Evolutionary conservation across 192 early-diverging fungal species (phyloP), one percentile per base, ranked within the genome.

Genomic region (Coemansia sp.): DNA sequence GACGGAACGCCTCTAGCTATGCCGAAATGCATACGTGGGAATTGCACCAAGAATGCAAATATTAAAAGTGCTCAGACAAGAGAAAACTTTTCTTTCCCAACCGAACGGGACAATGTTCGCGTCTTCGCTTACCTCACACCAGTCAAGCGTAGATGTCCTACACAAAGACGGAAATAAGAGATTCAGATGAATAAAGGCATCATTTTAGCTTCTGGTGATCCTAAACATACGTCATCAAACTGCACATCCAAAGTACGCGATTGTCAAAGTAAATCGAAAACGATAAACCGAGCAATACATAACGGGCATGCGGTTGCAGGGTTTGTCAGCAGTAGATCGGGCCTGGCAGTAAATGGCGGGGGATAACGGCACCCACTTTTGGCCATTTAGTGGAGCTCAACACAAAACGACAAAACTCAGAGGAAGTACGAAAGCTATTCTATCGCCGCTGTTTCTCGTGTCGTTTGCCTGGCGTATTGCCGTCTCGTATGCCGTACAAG

Each of bases 141-240:
- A 90, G 65, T 90, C 89, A 44, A 87, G 74, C 2, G 85, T 87
- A 9, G 85, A 83, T 38, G 85, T 87, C 52, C 83, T 84, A 80
- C 50, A 56, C 13, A 40, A 14, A 40, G 7, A 29, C 11, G 52
- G n/a, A 31, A 30, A 31, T 6, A 9, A 45, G 50, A 8, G 36
- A 40, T 14, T 29, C 22, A 50, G 28, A 29, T 13, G 4, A 20
- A 25, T 14, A 27, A 27, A 2, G 17, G 17, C 6, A 29, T 0
- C 5, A 54, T 30, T 17, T 29, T 31, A 54, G 30, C 4, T 7
- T 31, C 30, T 30, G 52, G 7, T 54, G 34, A 36, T 36, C 34
- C n/a, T 36, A 6, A 36, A 4, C 34, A 36, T 36, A 36, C 34
- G 34, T 36, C 34, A 36, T 36, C 7, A 36, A 5, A 6, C 0